Percentiles rank a stretch among this genome's conserved stretches.
Evolutionary conservation across 2,329 filamentous ascomycete species (phyloP).

Genomic region (Aspergillus glaucus): DNA sequence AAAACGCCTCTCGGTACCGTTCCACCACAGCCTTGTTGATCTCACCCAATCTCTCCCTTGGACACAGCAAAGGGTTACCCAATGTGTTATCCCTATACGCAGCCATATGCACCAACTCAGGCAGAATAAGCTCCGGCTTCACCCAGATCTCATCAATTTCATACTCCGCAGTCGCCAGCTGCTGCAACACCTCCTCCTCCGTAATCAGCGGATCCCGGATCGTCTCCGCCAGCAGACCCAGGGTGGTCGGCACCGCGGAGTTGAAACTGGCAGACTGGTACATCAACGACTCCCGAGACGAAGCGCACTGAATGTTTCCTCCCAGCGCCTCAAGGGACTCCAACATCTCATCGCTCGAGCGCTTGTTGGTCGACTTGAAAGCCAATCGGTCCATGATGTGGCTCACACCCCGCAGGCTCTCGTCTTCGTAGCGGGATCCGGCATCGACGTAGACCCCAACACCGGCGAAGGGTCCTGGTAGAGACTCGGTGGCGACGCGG

Average conservation of each 20-base stretch:
- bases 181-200: slow-evolving; percentile 76
- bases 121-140: slow-evolving; percentile 91
- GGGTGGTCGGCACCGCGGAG: slow-evolving; percentile 73
- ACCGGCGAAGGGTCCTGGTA: slow-evolving; percentile 89
- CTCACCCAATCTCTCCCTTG: slow-evolving; percentile 67
- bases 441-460: slow-evolving; percentile 95
- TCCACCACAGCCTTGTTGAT: slow-evolving; percentile 71
- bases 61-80: slow-evolving; percentile 87
- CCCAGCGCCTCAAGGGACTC: slow-evolving; percentile 82
- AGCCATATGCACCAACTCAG: slow-evolving; percentile 90
- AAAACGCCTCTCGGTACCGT: slow-evolving; percentile 76
- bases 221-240: slow-evolving; percentile 84
- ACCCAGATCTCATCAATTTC: slow-evolving; percentile 97
- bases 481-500: slow-evolving; percentile 86
- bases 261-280: slow-evolving; percentile 99
- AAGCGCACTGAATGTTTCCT: slow-evolving; percentile 95
- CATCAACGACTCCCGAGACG: slow-evolving; percentile 92
- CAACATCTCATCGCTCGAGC: slow-evolving; percentile 75
- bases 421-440: slow-evolving; percentile 88
- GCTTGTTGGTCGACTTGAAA: slow-evolving; percentile 76
- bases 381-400: slow-evolving; percentile 94
- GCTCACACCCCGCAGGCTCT: slow-evolving; percentile 76
- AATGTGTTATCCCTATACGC: slow-evolving; percentile 95
- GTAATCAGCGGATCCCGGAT: slow-evolving; percentile 81
- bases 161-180: slow-evolving; percentile 86